Evolutionary conservation across 345 rosid species (phyloP).

Genomic region (Cardiospermum halicacabum): DNA sequence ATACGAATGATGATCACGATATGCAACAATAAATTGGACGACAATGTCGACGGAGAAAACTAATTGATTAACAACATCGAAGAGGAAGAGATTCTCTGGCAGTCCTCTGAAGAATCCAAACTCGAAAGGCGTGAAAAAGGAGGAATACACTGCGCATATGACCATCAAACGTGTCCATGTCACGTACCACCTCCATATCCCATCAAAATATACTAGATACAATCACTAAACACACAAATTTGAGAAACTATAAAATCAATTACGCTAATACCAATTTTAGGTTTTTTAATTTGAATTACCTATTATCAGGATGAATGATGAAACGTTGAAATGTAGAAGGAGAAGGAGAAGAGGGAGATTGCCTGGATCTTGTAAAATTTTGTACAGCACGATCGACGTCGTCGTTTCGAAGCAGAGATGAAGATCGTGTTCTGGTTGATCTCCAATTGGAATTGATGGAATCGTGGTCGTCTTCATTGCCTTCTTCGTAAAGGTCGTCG

Average conservation of each 20-base stretch:
- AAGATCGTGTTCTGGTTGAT: not conserved
- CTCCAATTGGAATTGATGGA: constrained; percentile 1
- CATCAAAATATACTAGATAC: no score
- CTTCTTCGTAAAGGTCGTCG: not conserved
- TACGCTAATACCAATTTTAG: no score
- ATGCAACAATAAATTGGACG: constrained; percentile 63
- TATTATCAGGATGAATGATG: constrained; percentile 26
- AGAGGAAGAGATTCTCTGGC: constrained; percentile 57
- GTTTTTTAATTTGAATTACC: constrained; percentile 12
- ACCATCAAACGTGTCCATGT: constrained; percentile 72
- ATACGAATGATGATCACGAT: constrained; percentile 50
- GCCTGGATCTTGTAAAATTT: not conserved
- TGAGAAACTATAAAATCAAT: no score
- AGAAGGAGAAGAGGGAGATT: not conserved
- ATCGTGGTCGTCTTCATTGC: not conserved
- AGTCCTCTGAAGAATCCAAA: constrained; percentile 86
- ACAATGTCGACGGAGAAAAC: constrained; percentile 69
- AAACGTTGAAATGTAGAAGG: not conserved
- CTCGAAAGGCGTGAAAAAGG: constrained; percentile 87
- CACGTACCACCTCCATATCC: constrained; percentile 48
- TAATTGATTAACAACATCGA: constrained; percentile 68
- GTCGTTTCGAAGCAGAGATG: not conserved
- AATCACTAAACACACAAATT: not conserved
- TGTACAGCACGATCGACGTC: not conserved
- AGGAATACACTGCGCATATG: constrained; percentile 81